phyloP scores from a whole-genome alignment of 139 green algal species.

The Edaphochlamys debaryana region DNA sequence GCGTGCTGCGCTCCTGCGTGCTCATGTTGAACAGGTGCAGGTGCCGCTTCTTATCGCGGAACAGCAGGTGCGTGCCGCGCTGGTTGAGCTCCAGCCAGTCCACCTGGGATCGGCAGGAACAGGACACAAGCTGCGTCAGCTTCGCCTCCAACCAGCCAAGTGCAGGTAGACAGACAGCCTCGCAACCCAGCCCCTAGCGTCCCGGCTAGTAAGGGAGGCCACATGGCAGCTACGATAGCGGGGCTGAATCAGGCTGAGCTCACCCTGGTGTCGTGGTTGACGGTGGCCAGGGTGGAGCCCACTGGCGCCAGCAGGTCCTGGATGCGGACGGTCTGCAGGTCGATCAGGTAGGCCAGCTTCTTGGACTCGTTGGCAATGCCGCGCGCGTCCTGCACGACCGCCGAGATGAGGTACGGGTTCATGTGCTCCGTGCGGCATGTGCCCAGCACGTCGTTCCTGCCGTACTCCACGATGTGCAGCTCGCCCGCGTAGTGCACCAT shows the following conservation, averaged over 20 bases:
- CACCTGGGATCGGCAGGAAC: background rate
- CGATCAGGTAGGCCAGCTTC: slow-evolving; percentile 83
- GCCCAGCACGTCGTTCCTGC: slow-evolving; percentile 70
- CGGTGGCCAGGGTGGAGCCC: slow-evolving; percentile 60
- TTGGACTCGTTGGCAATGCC: slow-evolving; percentile 56
- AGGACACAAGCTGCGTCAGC: too few relatives aligned
- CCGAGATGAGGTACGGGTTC: slow-evolving; percentile 77
- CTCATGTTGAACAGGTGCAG: slow-evolving; percentile 80
- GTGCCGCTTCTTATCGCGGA: slow-evolving; percentile 84
- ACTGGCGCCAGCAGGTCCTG: slow-evolving; percentile 67
- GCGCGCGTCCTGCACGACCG: slow-evolving; percentile 60
- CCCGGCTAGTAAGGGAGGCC: too few relatives aligned
- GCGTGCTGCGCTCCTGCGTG: slow-evolving; percentile 71
- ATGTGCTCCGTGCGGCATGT: slow-evolving; percentile 82
- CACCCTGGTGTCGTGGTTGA: slow-evolving; percentile 71
- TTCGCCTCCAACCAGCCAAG: too few relatives aligned
- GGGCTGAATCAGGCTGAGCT: too few relatives aligned
- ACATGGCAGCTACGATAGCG: too few relatives aligned
- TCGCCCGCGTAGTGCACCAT: slow-evolving; percentile 81
- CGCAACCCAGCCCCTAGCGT: too few relatives aligned
- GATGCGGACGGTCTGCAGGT: slow-evolving; percentile 83
- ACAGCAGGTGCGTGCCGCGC: slow-evolving; percentile 84
- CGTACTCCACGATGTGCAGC: slow-evolving; percentile 80
- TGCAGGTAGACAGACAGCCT: too few relatives aligned
- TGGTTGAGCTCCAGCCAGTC: slow-evolving; percentile 79